Conservation (phyloP, 345 rosid species). For the Gossypium arboreum region DNA sequence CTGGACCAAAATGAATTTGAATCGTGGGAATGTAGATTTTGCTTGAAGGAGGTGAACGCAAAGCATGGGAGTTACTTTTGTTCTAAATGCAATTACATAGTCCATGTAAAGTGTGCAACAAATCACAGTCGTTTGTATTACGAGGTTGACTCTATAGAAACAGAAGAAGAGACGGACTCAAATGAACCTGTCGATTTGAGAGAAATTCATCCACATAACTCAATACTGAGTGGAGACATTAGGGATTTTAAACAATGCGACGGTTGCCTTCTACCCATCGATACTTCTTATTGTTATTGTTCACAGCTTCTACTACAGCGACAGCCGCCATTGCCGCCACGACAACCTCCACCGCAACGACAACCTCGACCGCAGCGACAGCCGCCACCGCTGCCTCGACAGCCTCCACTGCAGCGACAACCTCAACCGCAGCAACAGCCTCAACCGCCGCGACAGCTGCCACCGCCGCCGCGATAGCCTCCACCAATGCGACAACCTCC, state of each 20-base stretch:
- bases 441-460: too few relatives aligned
- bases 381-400: too few relatives aligned
- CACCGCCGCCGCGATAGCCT: too few relatives aligned
- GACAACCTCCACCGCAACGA: too few relatives aligned
- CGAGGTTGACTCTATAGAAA: neutral
- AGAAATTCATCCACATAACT: slow-evolving; percentile 5
- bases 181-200: neutral
- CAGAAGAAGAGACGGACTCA: neutral
- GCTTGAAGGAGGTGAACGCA: neutral
- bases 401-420: too few relatives aligned
- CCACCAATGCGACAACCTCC: too few relatives aligned
- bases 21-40: neutral
- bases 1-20: neutral
- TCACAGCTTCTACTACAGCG: neutral
- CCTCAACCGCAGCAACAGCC: too few relatives aligned
- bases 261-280: slow-evolving; percentile 19
- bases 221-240: neutral
- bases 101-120: slow-evolving; percentile 24
- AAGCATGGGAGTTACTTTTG: slow-evolving; percentile 6
- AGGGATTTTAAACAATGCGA: slow-evolving; percentile 2
- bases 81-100: slow-evolving; percentile 11
- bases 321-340: too few relatives aligned
- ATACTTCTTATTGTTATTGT: slow-evolving; percentile 15
- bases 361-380: too few relatives aligned
- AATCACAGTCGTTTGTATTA: neutral